Evolutionary conservation across 148 eudicot genomes (phyloP).

Genomic region (Camellia granthamiana): DNA sequence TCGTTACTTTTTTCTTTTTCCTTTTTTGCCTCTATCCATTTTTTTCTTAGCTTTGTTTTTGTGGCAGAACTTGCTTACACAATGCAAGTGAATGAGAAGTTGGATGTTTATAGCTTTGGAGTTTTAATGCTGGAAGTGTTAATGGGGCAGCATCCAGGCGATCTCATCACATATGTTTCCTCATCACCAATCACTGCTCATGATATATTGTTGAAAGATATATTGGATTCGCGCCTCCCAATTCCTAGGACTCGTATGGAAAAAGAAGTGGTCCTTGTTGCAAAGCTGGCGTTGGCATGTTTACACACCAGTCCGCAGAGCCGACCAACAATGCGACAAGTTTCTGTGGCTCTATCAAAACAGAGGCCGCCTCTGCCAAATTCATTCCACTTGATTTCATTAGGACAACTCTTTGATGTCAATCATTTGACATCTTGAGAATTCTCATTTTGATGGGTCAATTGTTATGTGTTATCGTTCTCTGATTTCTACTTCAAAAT

Average conservation of each 20-base stretch:
- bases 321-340: neutral
- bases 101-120: too few species aligned
- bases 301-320: neutral
- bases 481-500: too few species aligned
- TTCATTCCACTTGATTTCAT: neutral
- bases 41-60: too few species aligned
- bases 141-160: too few species aligned
- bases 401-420: neutral
- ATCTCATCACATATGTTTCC: too few species aligned
- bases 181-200: neutral
- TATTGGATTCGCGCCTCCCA: constrained; percentile 5
- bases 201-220: neutral
- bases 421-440: neutral
- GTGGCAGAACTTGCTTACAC: too few species aligned
- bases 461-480: neutral
- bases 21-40: too few species aligned
- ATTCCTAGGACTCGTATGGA: neutral
- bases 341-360: neutral
- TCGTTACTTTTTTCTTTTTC: too few species aligned
- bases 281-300: neutral
- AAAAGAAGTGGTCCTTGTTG: neutral
- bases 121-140: too few species aligned
- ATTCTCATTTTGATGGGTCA: neutral
- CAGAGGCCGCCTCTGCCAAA: neutral
- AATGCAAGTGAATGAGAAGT: too few species aligned